These are phyloP conservation scores for Acacia melanoxylon DNA, from an alignment of 306 rosid genomes.

Conservation along the genomic window DNA sequence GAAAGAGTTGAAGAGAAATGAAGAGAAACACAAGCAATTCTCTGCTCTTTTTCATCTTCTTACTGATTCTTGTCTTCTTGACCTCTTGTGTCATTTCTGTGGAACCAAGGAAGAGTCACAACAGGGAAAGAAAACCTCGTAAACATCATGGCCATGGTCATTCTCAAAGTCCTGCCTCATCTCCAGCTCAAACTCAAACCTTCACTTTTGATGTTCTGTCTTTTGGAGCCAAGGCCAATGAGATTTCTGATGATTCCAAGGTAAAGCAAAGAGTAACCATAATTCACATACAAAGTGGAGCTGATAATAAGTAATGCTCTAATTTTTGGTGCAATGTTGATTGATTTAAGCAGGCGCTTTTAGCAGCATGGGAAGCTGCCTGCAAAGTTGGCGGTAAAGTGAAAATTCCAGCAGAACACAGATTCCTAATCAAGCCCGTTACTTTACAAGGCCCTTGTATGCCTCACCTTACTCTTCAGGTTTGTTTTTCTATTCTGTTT, in stretches of 20 bases:
- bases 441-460: conserved; percentile 88
- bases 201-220: conserved; percentile 51
- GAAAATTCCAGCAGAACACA: conserved; percentile 61
- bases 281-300: not conserved
- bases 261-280: conserved; percentile 37
- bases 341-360: conserved; percentile 53
- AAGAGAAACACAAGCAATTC: conserved; percentile 42
- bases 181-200: conserved; percentile 36
- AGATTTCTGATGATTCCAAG: conserved; percentile 79
- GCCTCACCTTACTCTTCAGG: conserved; percentile 85
- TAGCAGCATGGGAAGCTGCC: conserved; percentile 83
- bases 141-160: conserved; percentile 39
- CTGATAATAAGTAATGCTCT: not conserved
- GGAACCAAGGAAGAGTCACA: conserved; percentile 69
- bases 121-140: conserved; percentile 43
- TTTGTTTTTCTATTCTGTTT: conserved; percentile 27
- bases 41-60: conserved; percentile 34
- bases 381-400: conserved; percentile 69
- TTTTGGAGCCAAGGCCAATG: conserved; percentile 85
- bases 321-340: not conserved
- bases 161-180: conserved; percentile 44
- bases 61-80: conserved; percentile 39
- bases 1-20: conserved; percentile 33
- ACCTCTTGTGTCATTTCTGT: conserved; percentile 47
- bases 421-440: conserved; percentile 64